phyloP scores from a whole-genome alignment of 148 eudicot genomes.

The Cornus suecica region DNA sequence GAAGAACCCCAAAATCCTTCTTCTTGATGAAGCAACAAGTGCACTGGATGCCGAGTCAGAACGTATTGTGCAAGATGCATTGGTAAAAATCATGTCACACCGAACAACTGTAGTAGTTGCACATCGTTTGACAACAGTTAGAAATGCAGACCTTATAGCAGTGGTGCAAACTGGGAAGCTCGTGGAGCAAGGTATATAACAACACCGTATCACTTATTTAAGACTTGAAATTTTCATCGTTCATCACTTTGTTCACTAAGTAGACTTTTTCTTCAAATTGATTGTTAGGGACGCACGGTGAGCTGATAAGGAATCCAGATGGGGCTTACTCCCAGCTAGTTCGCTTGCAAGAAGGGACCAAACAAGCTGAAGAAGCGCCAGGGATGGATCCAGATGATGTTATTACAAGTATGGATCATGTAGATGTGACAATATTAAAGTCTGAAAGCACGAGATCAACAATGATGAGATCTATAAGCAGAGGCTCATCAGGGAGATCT shows the following conservation, averaged over 20 bases:
- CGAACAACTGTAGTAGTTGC: slow-evolving; percentile 87
- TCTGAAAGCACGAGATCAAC: slow-evolving; percentile 47
- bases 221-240: neutral
- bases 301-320: slow-evolving; percentile 52
- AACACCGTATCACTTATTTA: neutral
- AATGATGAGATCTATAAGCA: slow-evolving; percentile 51
- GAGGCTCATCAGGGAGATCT: slow-evolving; percentile 61
- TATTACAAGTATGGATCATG: slow-evolving; percentile 11
- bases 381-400: slow-evolving; percentile 18
- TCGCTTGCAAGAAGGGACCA: slow-evolving; percentile 59
- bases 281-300: slow-evolving; percentile 60
- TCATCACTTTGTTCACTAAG: slow-evolving; percentile 7
- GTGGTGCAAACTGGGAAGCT: slow-evolving; percentile 76
- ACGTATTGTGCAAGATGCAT: slow-evolving; percentile 79
- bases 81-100: slow-evolving; percentile 63
- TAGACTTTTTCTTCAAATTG: slow-evolving; percentile 6
- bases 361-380: slow-evolving; percentile 28
- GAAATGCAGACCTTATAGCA: slow-evolving; percentile 72
- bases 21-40: slow-evolving; percentile 91
- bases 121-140: slow-evolving; percentile 73
- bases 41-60: slow-evolving; percentile 91
- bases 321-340: slow-evolving; percentile 80
- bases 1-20: slow-evolving; percentile 74
- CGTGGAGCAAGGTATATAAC: slow-evolving; percentile 85
- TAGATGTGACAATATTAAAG: slow-evolving; percentile 31